phyloP scores from a whole-genome alignment of 2,329 filamentous ascomycete genomes.

The Fusarium acutatum region DNA sequence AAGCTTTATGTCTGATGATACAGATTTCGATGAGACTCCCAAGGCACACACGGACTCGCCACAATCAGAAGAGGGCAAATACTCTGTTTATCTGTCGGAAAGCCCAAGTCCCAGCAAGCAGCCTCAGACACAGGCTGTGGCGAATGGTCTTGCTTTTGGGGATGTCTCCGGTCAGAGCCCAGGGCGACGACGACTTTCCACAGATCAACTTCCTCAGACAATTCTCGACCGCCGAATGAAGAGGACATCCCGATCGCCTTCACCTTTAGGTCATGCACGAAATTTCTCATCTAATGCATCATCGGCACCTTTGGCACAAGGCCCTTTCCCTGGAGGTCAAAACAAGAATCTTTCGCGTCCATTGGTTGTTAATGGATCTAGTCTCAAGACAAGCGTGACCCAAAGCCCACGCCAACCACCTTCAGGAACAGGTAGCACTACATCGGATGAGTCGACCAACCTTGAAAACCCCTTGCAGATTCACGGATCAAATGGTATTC shows the following conservation, averaged over 20 bases:
- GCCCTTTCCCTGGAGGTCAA: slow-evolving; percentile 49
- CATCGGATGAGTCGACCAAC: slow-evolving; percentile 35
- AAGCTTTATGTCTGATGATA: slow-evolving; percentile 65
- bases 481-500: slow-evolving; percentile 22
- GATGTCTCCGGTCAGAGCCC: slow-evolving; percentile 54
- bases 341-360: slow-evolving; percentile 53
- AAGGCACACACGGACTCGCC: slow-evolving; percentile 55
- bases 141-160: slow-evolving; percentile 57
- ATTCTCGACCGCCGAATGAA: slow-evolving; percentile 63
- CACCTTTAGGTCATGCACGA: slow-evolving; percentile 61
- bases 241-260: slow-evolving; percentile 64
- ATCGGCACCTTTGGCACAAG: slow-evolving; percentile 50
- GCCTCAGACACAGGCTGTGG: slow-evolving; percentile 38
- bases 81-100: slow-evolving; percentile 39
- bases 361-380: slow-evolving; percentile 62
- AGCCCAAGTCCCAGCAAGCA: slow-evolving; percentile 41
- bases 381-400: slow-evolving; percentile 47
- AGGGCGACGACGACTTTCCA: slow-evolving; percentile 58
- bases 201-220: slow-evolving; percentile 63
- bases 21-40: slow-evolving; percentile 56
- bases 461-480: slow-evolving; percentile 45
- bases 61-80: slow-evolving; percentile 56
- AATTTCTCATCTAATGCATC: slow-evolving; percentile 53
- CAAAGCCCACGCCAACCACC: slow-evolving; percentile 34
- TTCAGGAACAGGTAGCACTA: slow-evolving; percentile 20